Evolutionary conservation across 169 alveolate genomes (phyloP).

Genomic region (Plasmodium reichenowi): DNA sequence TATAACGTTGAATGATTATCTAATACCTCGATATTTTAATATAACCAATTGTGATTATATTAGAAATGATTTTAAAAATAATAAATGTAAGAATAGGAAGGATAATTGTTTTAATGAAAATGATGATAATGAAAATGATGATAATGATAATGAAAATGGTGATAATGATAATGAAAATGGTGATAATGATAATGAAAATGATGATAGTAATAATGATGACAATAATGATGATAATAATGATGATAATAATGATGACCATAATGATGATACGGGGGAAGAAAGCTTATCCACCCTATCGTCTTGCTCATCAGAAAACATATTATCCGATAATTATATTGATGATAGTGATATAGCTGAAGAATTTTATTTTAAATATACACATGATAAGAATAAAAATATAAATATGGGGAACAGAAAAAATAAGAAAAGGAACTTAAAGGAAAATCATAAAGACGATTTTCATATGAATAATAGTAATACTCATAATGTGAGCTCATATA

Average conservation of each 20-base stretch:
- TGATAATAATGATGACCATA: background rate
- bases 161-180: no score
- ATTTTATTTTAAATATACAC: conserved; percentile 44
- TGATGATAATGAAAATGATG: background rate
- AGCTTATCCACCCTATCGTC: background rate
- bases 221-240: background rate
- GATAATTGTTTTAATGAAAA: background rate
- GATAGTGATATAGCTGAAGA: conserved; percentile 59
- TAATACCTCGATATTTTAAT: no score
- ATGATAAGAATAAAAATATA: conserved; percentile 11
- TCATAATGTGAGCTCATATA: background rate
- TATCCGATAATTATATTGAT: background rate
- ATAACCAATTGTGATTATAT: background rate
- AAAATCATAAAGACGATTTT: background rate
- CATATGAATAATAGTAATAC: background rate
- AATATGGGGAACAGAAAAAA: background rate
- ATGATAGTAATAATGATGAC: background rate
- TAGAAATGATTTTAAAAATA: background rate
- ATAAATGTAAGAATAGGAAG: background rate
- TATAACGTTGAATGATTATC: no score
- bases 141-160: no score
- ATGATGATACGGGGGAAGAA: background rate
- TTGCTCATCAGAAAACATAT: background rate
- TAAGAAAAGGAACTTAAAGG: background rate
- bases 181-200: background rate